A percentile compares a stretch with the other conserved stretches of the same genome.
These are phyloP conservation scores for Suhomyces wounanorum DNA, from an alignment of 1,139 yeast genomes.

Conservation along the genomic window DNA sequence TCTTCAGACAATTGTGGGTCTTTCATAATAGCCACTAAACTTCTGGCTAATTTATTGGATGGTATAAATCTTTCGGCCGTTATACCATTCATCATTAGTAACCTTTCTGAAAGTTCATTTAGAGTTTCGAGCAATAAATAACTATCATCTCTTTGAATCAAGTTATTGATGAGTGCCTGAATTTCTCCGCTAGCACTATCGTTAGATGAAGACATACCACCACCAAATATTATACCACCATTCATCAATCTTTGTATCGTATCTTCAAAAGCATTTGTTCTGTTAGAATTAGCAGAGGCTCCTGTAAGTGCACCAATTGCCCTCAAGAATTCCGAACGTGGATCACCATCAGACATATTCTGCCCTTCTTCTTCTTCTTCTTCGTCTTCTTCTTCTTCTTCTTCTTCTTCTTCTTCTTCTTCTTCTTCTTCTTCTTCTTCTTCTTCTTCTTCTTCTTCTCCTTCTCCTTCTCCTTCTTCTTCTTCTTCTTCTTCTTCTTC, in stretches of 20 bases:
- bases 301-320: constrained; percentile 28
- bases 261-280: constrained; percentile 27
- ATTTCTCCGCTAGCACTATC: constrained; percentile 30
- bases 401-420: constrained; percentile 23
- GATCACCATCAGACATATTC: constrained; percentile 25
- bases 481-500: constrained; percentile 21
- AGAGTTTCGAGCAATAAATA: constrained; percentile 56
- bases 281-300: background rate
- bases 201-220: constrained; percentile 20
- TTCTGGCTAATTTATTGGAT: constrained; percentile 53
- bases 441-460: constrained; percentile 21
- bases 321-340: constrained; percentile 30
- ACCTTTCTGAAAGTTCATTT: constrained; percentile 61
- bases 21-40: constrained; percentile 59
- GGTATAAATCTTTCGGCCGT: constrained; percentile 69
- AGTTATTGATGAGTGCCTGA: constrained; percentile 41
- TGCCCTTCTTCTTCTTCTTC: constrained; percentile 20
- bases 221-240: constrained; percentile 37
- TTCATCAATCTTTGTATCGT: constrained; percentile 42
- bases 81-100: constrained; percentile 68
- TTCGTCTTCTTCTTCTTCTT: constrained; percentile 18
- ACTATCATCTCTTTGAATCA: constrained; percentile 49
- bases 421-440: constrained; percentile 22
- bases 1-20: constrained; percentile 63
- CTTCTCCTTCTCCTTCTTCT: constrained; percentile 20